Conservation (phyloP, 345 rosid genomes). For the Euphorbia pulcherrima region DNA sequence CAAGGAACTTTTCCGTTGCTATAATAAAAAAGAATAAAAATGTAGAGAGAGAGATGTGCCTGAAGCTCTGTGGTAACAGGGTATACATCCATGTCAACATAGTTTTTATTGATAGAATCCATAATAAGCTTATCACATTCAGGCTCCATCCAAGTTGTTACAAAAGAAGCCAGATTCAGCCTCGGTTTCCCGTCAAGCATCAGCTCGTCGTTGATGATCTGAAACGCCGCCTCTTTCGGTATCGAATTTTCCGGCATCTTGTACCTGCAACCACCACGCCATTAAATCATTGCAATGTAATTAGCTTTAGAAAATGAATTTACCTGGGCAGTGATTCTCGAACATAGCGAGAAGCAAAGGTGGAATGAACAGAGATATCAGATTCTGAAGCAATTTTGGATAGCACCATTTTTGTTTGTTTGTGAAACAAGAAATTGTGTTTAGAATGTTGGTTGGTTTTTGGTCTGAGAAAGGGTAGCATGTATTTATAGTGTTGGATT, state of each 20-base stretch:
- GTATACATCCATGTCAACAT: conserved; percentile 94
- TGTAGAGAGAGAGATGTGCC: no score
- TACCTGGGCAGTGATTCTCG: conserved; percentile 71
- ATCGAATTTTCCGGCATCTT: conserved; percentile 76
- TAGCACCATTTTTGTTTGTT: conserved; percentile 45
- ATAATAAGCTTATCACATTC: conserved; percentile 90
- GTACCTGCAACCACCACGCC: conserved; percentile 38
- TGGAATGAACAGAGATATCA: conserved; percentile 73
- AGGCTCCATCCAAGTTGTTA: conserved; percentile 97
- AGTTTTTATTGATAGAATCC: conserved; percentile 87
- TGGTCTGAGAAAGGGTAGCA: neutral
- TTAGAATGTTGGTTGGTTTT: neutral
- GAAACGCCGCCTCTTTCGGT: conserved; percentile 91
- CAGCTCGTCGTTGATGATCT: conserved; percentile 79
- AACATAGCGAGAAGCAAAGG: conserved; percentile 85
- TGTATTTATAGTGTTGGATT: conserved; percentile 12
- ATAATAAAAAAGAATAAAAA: no score
- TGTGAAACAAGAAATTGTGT: neutral
- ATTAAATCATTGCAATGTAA: neutral
- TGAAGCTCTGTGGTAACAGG: conserved; percentile 94
- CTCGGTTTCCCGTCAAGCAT: conserved; percentile 92
- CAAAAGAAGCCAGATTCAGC: conserved; percentile 84
- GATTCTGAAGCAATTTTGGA: conserved; percentile 58
- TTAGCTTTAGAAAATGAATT: no score
- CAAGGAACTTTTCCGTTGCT: no score